These are phyloP conservation scores for Clarireedia sp. DNA, from an alignment of 2,329 filamentous ascomycete species.

Conservation along the genomic window DNA sequence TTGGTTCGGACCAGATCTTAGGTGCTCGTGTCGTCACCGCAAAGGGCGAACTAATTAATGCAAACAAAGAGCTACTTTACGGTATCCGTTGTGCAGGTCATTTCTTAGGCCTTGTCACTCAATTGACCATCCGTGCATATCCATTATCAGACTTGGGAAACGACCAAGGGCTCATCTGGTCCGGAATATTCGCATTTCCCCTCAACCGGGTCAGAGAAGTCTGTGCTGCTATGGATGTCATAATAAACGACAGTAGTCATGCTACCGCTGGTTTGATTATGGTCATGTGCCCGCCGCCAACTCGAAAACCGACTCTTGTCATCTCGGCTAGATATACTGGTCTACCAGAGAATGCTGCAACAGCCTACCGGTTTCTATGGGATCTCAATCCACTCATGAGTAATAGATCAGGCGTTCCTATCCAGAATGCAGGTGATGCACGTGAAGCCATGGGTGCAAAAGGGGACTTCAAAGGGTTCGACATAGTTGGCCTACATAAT, in stretches of 20 bases:
- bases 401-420: background rate
- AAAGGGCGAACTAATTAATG: constrained; percentile 20
- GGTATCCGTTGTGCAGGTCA: constrained; percentile 28
- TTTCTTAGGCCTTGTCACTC: constrained; percentile 28
- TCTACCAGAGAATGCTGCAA: background rate
- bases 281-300: constrained; percentile 7
- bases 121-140: constrained; percentile 23
- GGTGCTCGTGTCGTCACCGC: constrained; percentile 26
- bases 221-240: constrained; percentile 16
- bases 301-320: constrained; percentile 4
- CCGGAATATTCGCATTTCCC: constrained; percentile 26
- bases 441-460: constrained; percentile 5
- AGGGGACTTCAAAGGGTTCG: constrained; percentile 9
- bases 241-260: constrained; percentile 4
- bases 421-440: constrained; percentile 4
- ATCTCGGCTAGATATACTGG: constrained; percentile 5
- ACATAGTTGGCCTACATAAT: constrained; percentile 1
- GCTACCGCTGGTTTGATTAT: constrained; percentile 8
- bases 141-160: constrained; percentile 13
- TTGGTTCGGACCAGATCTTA: constrained; percentile 23
- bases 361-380: background rate
- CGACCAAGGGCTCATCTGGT: constrained; percentile 21
- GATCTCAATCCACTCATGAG: background rate
- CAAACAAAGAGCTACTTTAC: constrained; percentile 23
- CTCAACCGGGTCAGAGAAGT: constrained; percentile 24